Percentiles rank a stretch among this genome's conserved stretches.
Conservation (phyloP, 2,329 filamentous ascomycete species). For the Botrytis fragariae region DNA sequence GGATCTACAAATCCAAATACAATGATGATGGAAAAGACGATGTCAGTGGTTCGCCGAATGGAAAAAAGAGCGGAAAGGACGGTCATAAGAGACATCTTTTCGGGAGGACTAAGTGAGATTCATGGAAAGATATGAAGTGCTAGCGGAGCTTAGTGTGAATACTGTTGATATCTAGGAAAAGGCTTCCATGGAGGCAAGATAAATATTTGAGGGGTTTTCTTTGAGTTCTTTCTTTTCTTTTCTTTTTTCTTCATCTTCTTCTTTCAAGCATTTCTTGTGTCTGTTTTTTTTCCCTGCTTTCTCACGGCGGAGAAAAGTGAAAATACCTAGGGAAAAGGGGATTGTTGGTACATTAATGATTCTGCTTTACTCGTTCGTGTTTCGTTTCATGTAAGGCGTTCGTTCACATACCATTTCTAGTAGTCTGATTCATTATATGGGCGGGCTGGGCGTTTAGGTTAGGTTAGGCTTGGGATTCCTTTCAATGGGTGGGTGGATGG, state of each 20-base stretch:
- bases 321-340: background rate
- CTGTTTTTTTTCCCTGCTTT: background rate
- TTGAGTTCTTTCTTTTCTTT: background rate
- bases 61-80: conserved; percentile 53
- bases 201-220: background rate
- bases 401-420: background rate
- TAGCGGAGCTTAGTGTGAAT: background rate
- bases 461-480: background rate
- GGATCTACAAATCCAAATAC: conserved; percentile 98
- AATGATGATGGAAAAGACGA: conserved; percentile 55
- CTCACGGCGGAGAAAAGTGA: background rate
- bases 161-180: conserved; percentile 3
- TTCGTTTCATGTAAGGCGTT: background rate
- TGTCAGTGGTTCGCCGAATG: conserved; percentile 30
- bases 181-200: background rate
- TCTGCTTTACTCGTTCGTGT: background rate
- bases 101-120: conserved; percentile 41
- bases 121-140: background rate
- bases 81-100: conserved; percentile 74
- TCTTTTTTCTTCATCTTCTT: background rate
- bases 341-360: conserved; percentile 3
- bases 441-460: background rate
- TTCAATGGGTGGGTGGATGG: background rate
- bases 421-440: background rate
- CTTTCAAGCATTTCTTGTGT: background rate